phyloP scores from a whole-genome alignment of 2,329 filamentous ascomycete genomes.

The Aureobasidium sp. region DNA sequence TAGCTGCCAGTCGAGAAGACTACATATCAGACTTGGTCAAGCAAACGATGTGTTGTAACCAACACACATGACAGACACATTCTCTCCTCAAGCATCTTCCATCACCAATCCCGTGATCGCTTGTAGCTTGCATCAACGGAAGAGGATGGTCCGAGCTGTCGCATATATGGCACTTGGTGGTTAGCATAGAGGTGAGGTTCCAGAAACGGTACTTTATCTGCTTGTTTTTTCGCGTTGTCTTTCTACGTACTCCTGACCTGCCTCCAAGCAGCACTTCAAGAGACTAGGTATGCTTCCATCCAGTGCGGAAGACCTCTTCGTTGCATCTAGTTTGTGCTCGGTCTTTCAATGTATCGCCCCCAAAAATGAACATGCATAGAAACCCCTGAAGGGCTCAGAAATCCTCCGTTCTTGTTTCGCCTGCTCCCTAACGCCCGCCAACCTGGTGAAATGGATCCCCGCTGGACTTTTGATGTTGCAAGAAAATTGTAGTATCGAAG shows the following conservation, averaged over 20 bases:
- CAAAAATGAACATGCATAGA: neutral
- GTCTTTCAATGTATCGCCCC: neutral
- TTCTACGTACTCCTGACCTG: neutral
- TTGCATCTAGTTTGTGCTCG: neutral
- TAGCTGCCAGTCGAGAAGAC: no score
- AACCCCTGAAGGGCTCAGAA: neutral
- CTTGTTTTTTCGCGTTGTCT: neutral
- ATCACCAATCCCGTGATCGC: no score
- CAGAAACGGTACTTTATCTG: neutral
- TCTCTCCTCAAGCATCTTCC: no score
- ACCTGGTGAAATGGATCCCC: neutral
- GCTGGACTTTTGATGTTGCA: constrained; percentile 9
- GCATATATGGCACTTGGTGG: no score
- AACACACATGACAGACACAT: no score
- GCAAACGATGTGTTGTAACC: no score
- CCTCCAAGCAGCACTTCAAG: neutral
- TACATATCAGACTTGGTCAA: no score
- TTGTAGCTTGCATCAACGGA: no score
- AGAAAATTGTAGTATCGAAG: neutral
- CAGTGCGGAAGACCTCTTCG: neutral
- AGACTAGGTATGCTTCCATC: neutral
- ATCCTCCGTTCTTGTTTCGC: neutral
- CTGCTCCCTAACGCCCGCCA: neutral
- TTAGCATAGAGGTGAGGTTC: no score
- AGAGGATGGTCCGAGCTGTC: no score